Evolutionary conservation across 1,284 basidiomycete species (phyloP).

Genomic region (Heimioporus retisporus): DNA sequence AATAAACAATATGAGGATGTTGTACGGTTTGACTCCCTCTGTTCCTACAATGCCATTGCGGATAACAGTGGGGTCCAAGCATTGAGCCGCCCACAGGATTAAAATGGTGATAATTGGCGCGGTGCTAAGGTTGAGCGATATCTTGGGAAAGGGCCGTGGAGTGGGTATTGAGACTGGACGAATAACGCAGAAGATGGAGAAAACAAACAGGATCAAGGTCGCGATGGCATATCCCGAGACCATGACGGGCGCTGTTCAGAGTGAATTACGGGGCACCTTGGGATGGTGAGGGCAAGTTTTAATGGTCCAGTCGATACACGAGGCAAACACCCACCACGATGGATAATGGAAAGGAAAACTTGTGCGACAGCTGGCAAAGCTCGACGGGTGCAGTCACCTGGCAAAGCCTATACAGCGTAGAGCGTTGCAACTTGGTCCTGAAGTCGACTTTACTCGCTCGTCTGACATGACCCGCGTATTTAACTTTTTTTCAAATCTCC

Average conservation of each 20-base stretch:
- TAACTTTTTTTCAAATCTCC: too few relatives aligned
- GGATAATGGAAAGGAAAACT: too few relatives aligned
- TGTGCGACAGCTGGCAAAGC: too few relatives aligned
- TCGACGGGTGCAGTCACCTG: too few relatives aligned
- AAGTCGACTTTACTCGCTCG: too few relatives aligned
- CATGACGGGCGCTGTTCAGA: slow-evolving; percentile 39
- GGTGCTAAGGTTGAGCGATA: slow-evolving; percentile 76
- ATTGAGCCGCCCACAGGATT: slow-evolving; percentile 80
- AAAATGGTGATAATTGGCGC: slow-evolving; percentile 86
- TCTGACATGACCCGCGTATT: too few relatives aligned
- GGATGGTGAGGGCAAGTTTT: too few relatives aligned
- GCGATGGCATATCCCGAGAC: slow-evolving; percentile 65
- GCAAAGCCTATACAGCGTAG: too few relatives aligned
- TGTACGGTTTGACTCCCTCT: slow-evolving; percentile 89
- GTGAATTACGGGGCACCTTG: too few relatives aligned
- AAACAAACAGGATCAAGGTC: slow-evolving; percentile 77
- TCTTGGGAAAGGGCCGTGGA: slow-evolving; percentile 42
- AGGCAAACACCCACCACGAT: too few relatives aligned
- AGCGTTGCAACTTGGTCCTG: too few relatives aligned
- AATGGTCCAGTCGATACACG: too few relatives aligned
- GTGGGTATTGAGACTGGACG: slow-evolving; percentile 68
- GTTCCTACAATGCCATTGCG: slow-evolving; percentile 78
- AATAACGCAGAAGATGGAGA: slow-evolving; percentile 81
- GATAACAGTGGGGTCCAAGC: slow-evolving; percentile 73
- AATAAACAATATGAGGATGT: slow-evolving; percentile 94